Evolutionary conservation across 176 grass and related monocot genomes (phyloP).

Genomic region (Oryza brachyantha): DNA sequence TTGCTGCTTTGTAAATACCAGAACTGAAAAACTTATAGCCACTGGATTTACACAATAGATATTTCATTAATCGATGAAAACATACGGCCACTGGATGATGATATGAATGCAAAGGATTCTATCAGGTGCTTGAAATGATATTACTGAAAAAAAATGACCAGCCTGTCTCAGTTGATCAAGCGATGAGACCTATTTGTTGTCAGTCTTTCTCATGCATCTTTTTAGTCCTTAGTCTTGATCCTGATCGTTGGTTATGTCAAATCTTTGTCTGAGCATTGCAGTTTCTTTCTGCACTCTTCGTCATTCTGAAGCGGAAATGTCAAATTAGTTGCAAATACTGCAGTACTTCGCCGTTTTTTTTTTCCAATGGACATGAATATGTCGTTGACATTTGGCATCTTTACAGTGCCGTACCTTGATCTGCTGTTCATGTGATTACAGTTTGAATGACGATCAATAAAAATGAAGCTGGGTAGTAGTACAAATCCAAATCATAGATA

Average conservation of each 20-base stretch:
- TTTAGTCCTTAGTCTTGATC: background rate
- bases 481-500: background rate
- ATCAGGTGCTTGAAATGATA: too few species aligned
- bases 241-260: background rate
- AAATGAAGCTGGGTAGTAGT: background rate
- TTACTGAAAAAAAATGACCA: background rate
- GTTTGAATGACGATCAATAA: background rate
- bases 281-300: background rate
- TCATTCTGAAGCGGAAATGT: slow-evolving; percentile 10
- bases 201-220: background rate
- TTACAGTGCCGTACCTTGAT: background rate
- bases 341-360: slow-evolving; percentile 1
- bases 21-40: too few species aligned
- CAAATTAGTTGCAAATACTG: background rate
- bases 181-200: background rate
- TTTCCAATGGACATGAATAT: background rate
- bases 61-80: too few species aligned
- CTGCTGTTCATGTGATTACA: background rate
- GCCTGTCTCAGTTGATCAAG: background rate
- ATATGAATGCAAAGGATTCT: background rate
- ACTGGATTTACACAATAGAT: too few species aligned
- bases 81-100: background rate
- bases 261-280: background rate
- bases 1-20: slow-evolving; percentile 15
- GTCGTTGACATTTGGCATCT: background rate